Base-by-base conservation (phyloP, 257 asterid genomes). In the Scutellaria minor region DNA sequence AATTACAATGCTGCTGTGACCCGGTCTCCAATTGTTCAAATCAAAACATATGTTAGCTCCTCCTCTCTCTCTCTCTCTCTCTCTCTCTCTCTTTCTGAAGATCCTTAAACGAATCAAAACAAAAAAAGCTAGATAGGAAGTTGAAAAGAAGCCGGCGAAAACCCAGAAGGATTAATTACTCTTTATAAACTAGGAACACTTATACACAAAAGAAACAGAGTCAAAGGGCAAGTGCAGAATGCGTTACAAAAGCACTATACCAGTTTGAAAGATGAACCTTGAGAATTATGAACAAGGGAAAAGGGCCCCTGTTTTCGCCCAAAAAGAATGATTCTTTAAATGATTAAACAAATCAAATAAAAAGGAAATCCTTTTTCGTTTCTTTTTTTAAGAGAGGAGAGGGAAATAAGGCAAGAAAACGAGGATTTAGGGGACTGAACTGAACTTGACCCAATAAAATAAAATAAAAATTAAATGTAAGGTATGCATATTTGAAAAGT, bases 1-100 rank as follows among this genome's bases (percentile, higher is more conserved):
- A 77, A 82, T 63, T 53, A 41, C 53, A 65, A 82, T 58, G 83
- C 63, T 71, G 41, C 58, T 13, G 52, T 53, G 81, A 80, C 74
- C 78, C 51, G 58, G 78, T 74, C 78, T 31, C 22, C 0, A 13
- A 64, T 73, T 27, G 7, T 48, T 24, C 46, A 11, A 47, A 47
- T 10, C 50, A 40, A 11, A 27, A 31, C 37, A 31, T 31, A 5
- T 31, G 37, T 31, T 31, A 2, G 37, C 37, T 24, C 27, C 46
- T 9, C 8, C 8, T 20, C 56, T 5, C 46, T 31, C 42, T n/a
- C 35, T 15, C 45, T 13, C 50, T 35, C 60, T 24, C 11, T 9
- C 46, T 9, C 8, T 20, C 56, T 5, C 27, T 50, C 37, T 37
- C 46, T 65, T 13, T 10, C 45, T 15, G 20, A 66, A 47, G 50